Base-by-base conservation (phyloP, 116 monocot genomes). In the Trichopus zeylanicus region DNA sequence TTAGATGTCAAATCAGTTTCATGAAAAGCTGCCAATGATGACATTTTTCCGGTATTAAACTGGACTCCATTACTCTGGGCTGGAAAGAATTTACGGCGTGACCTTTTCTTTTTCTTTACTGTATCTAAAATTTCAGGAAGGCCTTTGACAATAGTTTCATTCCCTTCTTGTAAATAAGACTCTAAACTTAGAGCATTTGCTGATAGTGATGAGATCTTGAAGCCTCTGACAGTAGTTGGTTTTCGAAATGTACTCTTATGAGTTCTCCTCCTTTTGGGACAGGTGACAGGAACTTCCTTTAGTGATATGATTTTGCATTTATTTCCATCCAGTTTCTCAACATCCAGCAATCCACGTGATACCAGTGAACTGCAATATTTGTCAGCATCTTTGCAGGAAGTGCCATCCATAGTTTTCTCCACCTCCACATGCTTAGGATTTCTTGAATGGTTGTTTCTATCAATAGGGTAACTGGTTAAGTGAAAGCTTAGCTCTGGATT, bases 251-350 rank as follows among this genome's bases (percentile, higher is more conserved):
- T 46, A 55, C 13, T 51, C 26, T 28, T 15, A 52, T 46, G 23
- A 38, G 78, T 73, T 64, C 76, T 79, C 53, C 68, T 73, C 49
- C 67, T 58, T 65, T 82, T 82, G 13, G 82, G 78, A 11, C 73
- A 62, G 37, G 31, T 56, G 27, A 19, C 29, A 26, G 31, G 2
- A 23, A 35, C 55, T 66, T 62, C 57, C 19, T 51, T 21, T 10
- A 26, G 12, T 49, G 38, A 68, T 16, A 13, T 30, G 26, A 6
- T 28, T 65, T 54, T 46, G 28, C 20, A 35, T 54, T 57, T 56
- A 13, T 29, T 54, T 62, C 25, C 48, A 31, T 35, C 53, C 31
- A 19, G 23, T 24, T 26, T 32, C 18, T 51, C 73, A 61, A 13
- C 27, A 31, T 32, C 48, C 37, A 23, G 57, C 52, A 29, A 30